Conservation (phyloP, 352 stramenopile genomes). For the Elongisporangium undulatum region DNA sequence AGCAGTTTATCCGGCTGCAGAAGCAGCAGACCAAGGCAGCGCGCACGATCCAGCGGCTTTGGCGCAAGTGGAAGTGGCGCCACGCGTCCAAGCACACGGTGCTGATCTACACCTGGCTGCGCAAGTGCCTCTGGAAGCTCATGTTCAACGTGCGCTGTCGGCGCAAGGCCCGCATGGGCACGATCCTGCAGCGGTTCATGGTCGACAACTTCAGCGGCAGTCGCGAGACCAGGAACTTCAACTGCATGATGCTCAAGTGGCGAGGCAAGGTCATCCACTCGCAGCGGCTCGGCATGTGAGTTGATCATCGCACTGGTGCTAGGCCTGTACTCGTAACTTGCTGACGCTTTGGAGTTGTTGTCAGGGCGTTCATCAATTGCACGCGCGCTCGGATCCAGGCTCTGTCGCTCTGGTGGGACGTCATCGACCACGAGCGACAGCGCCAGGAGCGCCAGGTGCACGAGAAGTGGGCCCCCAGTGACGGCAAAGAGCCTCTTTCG, state of each 20-base stretch:
- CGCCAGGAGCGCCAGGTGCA: slow-evolving; percentile 43
- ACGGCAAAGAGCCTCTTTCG: slow-evolving; percentile 2
- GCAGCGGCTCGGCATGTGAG: slow-evolving; percentile 42
- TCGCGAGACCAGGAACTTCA: slow-evolving; percentile 65
- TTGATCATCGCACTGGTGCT: background rate
- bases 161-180: slow-evolving; percentile 25
- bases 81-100: slow-evolving; percentile 60
- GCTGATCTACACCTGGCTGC: slow-evolving; percentile 62
- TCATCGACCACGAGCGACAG: slow-evolving; percentile 60
- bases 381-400: slow-evolving; percentile 46
- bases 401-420: slow-evolving; percentile 62
- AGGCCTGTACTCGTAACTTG: too few species aligned
- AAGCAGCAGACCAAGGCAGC: slow-evolving; percentile 35
- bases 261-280: slow-evolving; percentile 65
- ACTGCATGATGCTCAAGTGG: slow-evolving; percentile 72
- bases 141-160: slow-evolving; percentile 47
- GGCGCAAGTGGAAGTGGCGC: slow-evolving; percentile 57
- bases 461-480: slow-evolving; percentile 5
- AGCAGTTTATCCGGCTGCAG: slow-evolving; percentile 24
- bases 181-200: slow-evolving; percentile 51
- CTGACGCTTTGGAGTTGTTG: slow-evolving; percentile 3
- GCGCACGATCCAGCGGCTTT: slow-evolving; percentile 48
- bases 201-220: slow-evolving; percentile 48
- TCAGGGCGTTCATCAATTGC: slow-evolving; percentile 42
- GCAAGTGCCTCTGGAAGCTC: slow-evolving; percentile 68